Percentiles rank a stretch among this genome's conserved stretches.
Conservation (phyloP, 169 alveolate genomes). For the Cryptosporidium felis region DNA sequence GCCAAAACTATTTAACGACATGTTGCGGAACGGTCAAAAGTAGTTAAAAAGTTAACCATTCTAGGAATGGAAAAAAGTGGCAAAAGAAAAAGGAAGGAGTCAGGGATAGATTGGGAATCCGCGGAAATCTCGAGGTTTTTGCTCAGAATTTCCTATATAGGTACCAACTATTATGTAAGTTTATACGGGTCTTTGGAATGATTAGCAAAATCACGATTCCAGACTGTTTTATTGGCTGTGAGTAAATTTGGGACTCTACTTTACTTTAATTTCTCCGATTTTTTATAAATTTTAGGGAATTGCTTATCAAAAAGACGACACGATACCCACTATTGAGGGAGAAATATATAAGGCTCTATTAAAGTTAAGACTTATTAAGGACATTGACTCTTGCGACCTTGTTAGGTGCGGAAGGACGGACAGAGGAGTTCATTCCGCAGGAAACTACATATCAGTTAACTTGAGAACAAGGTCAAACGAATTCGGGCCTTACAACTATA, state of each 20-base stretch:
- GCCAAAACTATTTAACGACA: not conserved
- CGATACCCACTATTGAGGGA: conserved; percentile 63
- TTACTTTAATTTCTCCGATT: not conserved
- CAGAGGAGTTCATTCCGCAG: conserved; percentile 90
- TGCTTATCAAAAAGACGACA: conserved; percentile 67
- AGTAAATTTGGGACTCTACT: too few relatives aligned
- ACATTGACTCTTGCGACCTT: conserved; percentile 40
- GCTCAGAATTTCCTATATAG: conserved; percentile 59
- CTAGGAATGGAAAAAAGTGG: not conserved
- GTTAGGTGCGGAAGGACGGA: conserved; percentile 89
- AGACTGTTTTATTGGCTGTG: not conserved
- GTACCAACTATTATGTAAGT: conserved; percentile 69
- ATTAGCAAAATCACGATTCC: not conserved
- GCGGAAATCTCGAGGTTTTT: conserved; percentile 53
- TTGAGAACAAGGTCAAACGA: conserved; percentile 74
- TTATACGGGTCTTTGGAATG: not conserved
- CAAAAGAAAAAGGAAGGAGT: not conserved
- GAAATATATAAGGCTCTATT: conserved; percentile 62
- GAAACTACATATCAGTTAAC: conserved; percentile 81
- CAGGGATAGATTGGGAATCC: conserved; percentile 55
- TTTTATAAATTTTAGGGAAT: conserved; percentile 71
- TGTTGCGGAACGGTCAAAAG: not conserved
- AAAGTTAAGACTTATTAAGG: conserved; percentile 25
- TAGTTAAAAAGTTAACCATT: not conserved
- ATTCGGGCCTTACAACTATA: conserved; percentile 75